Evolutionary conservation across 805 yeast genomes (phyloP).

Genomic region (Yarrowia osloensis): DNA sequence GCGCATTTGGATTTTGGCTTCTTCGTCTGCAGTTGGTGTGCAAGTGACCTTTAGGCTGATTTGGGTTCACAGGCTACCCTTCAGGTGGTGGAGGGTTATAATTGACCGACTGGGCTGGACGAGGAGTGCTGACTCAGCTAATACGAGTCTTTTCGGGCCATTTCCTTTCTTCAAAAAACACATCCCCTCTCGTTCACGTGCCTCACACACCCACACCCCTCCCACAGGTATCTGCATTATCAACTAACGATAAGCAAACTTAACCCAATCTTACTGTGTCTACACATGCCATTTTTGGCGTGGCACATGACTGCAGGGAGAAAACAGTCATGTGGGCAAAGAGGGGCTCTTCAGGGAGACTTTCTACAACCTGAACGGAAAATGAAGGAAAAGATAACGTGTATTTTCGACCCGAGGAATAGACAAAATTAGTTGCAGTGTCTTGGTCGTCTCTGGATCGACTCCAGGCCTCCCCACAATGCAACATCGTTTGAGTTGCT

Average conservation of each 20-base stretch:
- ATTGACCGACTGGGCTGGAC: background rate
- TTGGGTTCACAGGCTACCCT: background rate
- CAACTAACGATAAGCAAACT: slow-evolving; percentile 26
- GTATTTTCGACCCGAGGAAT: too few species aligned
- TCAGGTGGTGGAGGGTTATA: background rate
- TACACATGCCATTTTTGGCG: background rate
- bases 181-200: too few species aligned
- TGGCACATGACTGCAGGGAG: slow-evolving; percentile 21
- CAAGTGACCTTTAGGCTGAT: slow-evolving; percentile 3
- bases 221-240: slow-evolving; percentile 19
- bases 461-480: background rate
- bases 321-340: background rate
- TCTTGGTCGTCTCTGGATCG: background rate
- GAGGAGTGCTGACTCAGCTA: background rate
- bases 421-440: background rate
- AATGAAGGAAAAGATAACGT: background rate
- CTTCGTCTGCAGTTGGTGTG: background rate
- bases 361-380: too few species aligned
- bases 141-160: too few species aligned
- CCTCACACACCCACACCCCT: background rate
- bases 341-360: background rate
- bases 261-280: slow-evolving; percentile 7
- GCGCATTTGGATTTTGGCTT: slow-evolving; percentile 11
- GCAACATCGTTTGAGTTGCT: slow-evolving; percentile 7
- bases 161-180: background rate